Base-by-base conservation (phyloP, 2,329 filamentous ascomycete genomes). In the Rosellinia necatrix region DNA sequence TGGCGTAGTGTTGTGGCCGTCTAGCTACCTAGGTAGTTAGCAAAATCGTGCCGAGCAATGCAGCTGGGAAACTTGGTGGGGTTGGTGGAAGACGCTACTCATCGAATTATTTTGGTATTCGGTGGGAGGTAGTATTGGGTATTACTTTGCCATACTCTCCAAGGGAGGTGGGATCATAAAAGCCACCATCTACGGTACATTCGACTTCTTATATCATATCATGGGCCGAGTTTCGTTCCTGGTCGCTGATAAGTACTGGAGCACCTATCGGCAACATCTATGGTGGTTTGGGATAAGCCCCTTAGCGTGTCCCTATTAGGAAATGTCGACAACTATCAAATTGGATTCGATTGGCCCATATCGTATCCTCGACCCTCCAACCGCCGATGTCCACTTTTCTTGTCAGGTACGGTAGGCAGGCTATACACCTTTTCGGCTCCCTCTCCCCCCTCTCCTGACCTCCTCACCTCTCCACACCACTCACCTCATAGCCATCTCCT, bases 21-120 rank as follows among this genome's bases (percentile, higher is more conserved):
- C 27, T 27, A 2, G 10, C 13, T 13, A n/a, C n/a, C n/a, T n/a
- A n/a, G n/a, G n/a, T 41, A 25, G 15, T 38, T 27, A 12, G 15
- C 6, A 41, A 29, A 24, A 41, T 24, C 30, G 24, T 32, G 32
- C 40, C 32, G 32, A 24, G 24, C 32, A 21, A 37, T 58, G 56
- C 37, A 51, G 47, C 52, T 56, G 47, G n/a, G 52, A 56, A 47
- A 35, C 52, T 56, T 42, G 49, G 22, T 46, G 46, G 38, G 34
- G 49, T 48, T 34, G 29, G 37, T 29, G 27, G 22, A 15, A 21
- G 22, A 35, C 15, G 41, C 34, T 17, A 29, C 10, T 51, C 41
- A 35, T 43, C 30, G 19, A 21, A 2, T 4, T 37, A 49, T 43
- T n/a, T 25, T 13, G 37, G 29, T 35, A 42, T n/a, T 25, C n/a